Percentiles rank a stretch among this genome's conserved stretches.
Evolutionary conservation across 2,329 filamentous ascomycete genomes (phyloP).

Genomic region (Nemania bipapillata): DNA sequence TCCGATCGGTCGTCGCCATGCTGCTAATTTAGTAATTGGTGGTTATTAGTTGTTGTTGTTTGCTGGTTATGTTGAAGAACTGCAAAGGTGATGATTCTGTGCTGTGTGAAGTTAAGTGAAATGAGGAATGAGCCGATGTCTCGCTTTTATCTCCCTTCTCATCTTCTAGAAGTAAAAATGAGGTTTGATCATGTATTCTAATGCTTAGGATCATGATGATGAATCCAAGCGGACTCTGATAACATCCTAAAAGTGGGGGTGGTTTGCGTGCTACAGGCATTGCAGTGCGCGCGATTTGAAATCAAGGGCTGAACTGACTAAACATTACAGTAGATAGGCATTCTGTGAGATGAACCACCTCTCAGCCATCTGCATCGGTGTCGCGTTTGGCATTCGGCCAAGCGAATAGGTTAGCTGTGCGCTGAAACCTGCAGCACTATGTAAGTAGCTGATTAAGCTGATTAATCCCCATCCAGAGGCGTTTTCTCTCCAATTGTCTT

Average conservation of each 20-base stretch:
- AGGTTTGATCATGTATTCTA: neutral
- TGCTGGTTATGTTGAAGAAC: neutral
- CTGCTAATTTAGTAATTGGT: neutral
- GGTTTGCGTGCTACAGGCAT: constrained; percentile 9
- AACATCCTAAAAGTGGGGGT: constrained; percentile 18
- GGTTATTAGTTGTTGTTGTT: too few species aligned
- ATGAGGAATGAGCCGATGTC: neutral
- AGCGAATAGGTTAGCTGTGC: neutral
- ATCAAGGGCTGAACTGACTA: constrained; percentile 8
- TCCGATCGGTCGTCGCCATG: constrained; percentile 35
- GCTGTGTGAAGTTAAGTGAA: neutral
- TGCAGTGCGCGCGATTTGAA: constrained; percentile 13
- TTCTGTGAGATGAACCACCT: constrained; percentile 1
- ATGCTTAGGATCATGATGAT: neutral
- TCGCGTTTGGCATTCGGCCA: neutral
- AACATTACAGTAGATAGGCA: neutral
- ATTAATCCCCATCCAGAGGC: neutral
- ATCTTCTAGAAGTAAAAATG: neutral
- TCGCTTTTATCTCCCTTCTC: neutral
- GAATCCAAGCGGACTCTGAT: neutral
- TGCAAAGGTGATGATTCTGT: neutral
- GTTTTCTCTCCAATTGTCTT: too few species aligned
- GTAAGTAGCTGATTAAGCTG: constrained; percentile 26
- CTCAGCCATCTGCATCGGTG: constrained; percentile 8
- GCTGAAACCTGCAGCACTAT: neutral